phyloP scores from a whole-genome alignment of 805 yeast species.

The Metschnikowia matae region DNA sequence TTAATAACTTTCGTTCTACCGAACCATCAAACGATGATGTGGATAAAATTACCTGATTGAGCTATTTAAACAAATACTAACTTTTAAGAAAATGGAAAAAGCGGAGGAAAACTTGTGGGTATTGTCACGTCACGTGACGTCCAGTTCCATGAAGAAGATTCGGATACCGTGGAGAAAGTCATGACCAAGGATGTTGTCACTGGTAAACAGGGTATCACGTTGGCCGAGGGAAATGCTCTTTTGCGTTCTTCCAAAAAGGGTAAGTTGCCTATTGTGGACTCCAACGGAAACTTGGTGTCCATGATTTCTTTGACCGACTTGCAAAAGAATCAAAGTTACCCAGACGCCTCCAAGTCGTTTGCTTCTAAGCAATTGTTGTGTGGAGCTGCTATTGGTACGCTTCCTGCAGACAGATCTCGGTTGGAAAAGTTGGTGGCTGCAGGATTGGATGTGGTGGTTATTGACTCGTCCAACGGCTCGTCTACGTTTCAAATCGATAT shows the following conservation, averaged over 20 bases:
- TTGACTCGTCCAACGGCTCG: slow-evolving; percentile 98
- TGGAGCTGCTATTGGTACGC: slow-evolving; percentile 98
- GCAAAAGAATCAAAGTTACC: slow-evolving; percentile 91
- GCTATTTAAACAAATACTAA: slow-evolving; percentile 11
- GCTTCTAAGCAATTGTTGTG: slow-evolving; percentile 92
- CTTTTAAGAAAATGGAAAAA: slow-evolving; percentile 73
- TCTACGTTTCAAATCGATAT: slow-evolving; percentile 91
- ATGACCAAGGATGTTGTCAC: slow-evolving; percentile 90
- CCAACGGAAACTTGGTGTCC: slow-evolving; percentile 69
- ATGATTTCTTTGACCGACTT: slow-evolving; percentile 93
- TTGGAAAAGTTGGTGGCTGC: slow-evolving; percentile 82
- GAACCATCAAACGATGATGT: slow-evolving; percentile 96
- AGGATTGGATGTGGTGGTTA: slow-evolving; percentile 92
- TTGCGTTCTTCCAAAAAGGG: slow-evolving; percentile 94
- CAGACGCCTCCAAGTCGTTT: slow-evolving; percentile 90
- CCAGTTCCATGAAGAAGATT: slow-evolving; percentile 81
- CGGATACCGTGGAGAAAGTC: slow-evolving; percentile 61
- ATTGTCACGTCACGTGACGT: slow-evolving; percentile 95
- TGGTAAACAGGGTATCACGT: slow-evolving; percentile 75
- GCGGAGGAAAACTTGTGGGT: slow-evolving; percentile 89
- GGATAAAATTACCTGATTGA: slow-evolving; percentile 50
- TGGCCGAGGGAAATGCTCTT: slow-evolving; percentile 84
- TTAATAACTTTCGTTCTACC: slow-evolving; percentile 99
- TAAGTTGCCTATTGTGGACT: slow-evolving; percentile 90
- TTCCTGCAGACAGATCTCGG: slow-evolving; percentile 84